phyloP scores from a whole-genome alignment of 2,329 filamentous ascomycete genomes.

The Arthrobotrys sinensis region DNA sequence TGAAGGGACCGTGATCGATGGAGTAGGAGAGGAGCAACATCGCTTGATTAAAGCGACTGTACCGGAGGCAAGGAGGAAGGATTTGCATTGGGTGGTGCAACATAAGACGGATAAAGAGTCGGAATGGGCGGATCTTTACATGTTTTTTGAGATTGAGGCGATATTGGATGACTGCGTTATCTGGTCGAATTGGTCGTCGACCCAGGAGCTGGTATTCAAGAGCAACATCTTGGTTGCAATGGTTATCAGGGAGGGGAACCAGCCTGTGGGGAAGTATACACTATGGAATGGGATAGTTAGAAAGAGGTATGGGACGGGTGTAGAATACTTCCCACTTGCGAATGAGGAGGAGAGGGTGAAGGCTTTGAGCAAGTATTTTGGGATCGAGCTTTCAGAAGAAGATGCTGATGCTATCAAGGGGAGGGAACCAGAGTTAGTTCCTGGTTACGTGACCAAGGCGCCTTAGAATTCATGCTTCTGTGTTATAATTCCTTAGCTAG shows the following conservation, averaged over 20 bases:
- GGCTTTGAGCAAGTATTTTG: slow-evolving; percentile 31
- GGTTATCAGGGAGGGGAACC: slow-evolving; percentile 41
- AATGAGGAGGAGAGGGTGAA: slow-evolving; percentile 39
- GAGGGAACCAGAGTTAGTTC: slow-evolving; percentile 32
- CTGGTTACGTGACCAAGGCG: no score
- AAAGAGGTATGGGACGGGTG: slow-evolving; percentile 11
- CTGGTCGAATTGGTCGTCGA: slow-evolving; percentile 42
- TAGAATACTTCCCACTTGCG: slow-evolving; percentile 24
- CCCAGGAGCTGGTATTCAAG: slow-evolving; percentile 25
- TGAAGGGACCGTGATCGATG: slow-evolving; percentile 24
- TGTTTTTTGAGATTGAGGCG: slow-evolving; percentile 49
- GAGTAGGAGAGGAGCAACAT: slow-evolving; percentile 34
- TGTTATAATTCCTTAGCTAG: no score
- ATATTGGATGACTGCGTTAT: slow-evolving; percentile 42
- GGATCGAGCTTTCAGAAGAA: slow-evolving; percentile 37
- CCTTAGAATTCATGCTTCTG: no score
- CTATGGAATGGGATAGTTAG: slow-evolving; percentile 39
- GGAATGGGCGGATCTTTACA: slow-evolving; percentile 48
- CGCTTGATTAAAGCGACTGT: slow-evolving; percentile 32
- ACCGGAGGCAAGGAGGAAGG: slow-evolving; percentile 36
- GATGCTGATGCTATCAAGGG: slow-evolving; percentile 37
- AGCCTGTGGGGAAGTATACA: slow-evolving; percentile 36
- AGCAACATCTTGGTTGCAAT: slow-evolving; percentile 41
- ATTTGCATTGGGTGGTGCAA: slow-evolving; percentile 45
- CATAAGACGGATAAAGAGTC: background rate